Evolutionary conservation across 208 protist species (phyloP).

Genomic region (Trypanosoma conorhini): DNA sequence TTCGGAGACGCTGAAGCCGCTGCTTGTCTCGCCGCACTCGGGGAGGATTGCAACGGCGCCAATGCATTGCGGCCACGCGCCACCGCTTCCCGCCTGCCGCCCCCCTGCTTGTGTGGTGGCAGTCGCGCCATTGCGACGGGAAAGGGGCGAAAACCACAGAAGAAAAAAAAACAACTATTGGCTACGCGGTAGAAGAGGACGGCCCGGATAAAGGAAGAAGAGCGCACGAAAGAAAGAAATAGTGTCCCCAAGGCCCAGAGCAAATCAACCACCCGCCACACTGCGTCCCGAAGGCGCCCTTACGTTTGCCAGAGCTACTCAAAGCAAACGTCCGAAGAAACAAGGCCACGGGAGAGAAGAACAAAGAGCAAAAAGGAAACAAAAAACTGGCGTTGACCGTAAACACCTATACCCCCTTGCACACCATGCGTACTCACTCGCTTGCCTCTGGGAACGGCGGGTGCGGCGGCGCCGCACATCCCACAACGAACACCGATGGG

Average conservation of each 20-base stretch:
- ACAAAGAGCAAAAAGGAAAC: conserved; percentile 1
- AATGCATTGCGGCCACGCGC: neutral
- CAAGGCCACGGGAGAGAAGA: neutral
- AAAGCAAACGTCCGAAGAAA: neutral
- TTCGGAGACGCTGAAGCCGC: neutral
- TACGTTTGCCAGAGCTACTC: neutral
- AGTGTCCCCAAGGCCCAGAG: neutral
- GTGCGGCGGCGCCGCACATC: neutral
- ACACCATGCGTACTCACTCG: neutral
- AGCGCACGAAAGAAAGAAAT: neutral
- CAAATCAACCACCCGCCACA: neutral
- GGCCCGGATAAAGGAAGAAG: neutral
- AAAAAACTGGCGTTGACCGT: neutral
- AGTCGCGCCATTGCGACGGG: conserved; percentile 15
- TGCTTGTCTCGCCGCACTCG: neutral
- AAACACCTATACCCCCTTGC: neutral
- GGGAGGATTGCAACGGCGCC: neutral
- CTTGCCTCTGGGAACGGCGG: neutral
- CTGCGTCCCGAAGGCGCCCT: neutral
- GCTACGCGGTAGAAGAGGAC: neutral
- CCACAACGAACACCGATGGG: neutral
- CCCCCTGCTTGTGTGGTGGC: conserved; percentile 5
- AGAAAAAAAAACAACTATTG: conserved; percentile 1
- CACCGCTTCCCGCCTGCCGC: neutral
- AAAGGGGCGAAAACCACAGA: neutral